Evolutionary conservation across 257 asterid species (phyloP), one percentile per base, ranked within the genome.

Genomic region (Solanum pimpinellifolium): DNA sequence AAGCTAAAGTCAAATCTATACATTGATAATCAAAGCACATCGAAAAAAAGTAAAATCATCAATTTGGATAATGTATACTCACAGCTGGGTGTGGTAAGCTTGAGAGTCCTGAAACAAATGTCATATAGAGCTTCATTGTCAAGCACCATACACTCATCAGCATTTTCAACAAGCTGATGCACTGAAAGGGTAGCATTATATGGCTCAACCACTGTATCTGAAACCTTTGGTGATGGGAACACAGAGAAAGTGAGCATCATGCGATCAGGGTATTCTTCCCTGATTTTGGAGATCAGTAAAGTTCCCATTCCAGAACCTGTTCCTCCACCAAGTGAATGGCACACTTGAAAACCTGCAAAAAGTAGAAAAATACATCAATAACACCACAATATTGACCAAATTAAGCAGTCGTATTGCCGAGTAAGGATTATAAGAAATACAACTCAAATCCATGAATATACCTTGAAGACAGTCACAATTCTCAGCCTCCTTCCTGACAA

Each of bases 301-400:
- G 97, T 94, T 78, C 98, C 98, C 98, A 94, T 94, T 85, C 98
- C 98, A 86, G 98, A 94, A 91, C 98, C 98, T 68, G 98, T 94
- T 84, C 98, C 98, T 68, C 98, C 98, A 89, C 98, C 98, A 88
- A 94, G 95, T 33, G 97, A 94, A 89, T 94, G 98, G 89, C 98
- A 94, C 60, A 94, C 97, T 90, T 94, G 97, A 77, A 94, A 93
- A 66, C 98, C 98, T 94, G 85, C 35, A 90, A 65, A 35, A 82
- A 7, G n/a, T 27, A 72, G 31, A 85, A 84, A 27, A 3, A 14
- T 29, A 1, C 9, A 90, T 27, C 14, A 42, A 11, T 47, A 68
- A 37, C 66, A 31, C 46, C 46, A 12, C 65, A 68, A 77, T 44
- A 80, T 11, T 29, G 37, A 16, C 42, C 65, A 81, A 88, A 37